Evolutionary conservation across 129 eudicot species (phyloP).

Genomic region (Flaveria linearis): DNA sequence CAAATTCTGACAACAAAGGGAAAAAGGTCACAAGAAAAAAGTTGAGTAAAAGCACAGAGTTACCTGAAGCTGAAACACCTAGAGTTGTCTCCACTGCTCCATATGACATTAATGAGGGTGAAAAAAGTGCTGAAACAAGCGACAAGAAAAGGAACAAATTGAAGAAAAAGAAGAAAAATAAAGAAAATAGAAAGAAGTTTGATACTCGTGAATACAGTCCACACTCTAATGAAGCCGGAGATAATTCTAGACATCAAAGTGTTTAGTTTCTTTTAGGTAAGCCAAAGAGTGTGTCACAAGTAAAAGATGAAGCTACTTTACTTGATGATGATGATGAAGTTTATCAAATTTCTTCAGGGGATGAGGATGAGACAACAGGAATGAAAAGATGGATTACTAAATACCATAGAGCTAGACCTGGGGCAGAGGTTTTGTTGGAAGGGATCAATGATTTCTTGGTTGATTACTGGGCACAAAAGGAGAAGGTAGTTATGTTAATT

Average conservation of each 20-base stretch:
- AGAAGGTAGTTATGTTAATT: conserved; percentile 47
- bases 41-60: conserved; percentile 24
- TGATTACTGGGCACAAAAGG: conserved; percentile 68
- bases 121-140: conserved; percentile 24
- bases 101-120: conserved; percentile 26
- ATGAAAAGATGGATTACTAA: conserved; percentile 80
- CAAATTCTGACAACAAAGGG: conserved; percentile 32
- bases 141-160: conserved; percentile 32
- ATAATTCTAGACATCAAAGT: conserved; percentile 30
- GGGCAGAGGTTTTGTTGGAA: conserved; percentile 63
- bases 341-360: conserved; percentile 72
- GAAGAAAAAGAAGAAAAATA: conserved; percentile 35
- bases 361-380: conserved; percentile 68
- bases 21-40: conserved; percentile 32
- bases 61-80: conserved; percentile 25
- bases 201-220: conserved; percentile 22
- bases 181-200: conserved; percentile 33
- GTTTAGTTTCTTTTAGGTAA: conserved; percentile 42
- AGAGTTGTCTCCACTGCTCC: conserved; percentile 18
- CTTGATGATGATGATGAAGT: conserved; percentile 45
- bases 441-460: conserved; percentile 69
- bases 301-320: conserved; percentile 24
- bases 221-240: conserved; percentile 27
- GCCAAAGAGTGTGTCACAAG: conserved; percentile 35
- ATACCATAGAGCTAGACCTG: conserved; percentile 76